Percentiles rank a stretch among this genome's conserved stretches.
Evolutionary conservation across 164 flowering plant genomes (phyloP).

Genomic region (Piper longum): DNA sequence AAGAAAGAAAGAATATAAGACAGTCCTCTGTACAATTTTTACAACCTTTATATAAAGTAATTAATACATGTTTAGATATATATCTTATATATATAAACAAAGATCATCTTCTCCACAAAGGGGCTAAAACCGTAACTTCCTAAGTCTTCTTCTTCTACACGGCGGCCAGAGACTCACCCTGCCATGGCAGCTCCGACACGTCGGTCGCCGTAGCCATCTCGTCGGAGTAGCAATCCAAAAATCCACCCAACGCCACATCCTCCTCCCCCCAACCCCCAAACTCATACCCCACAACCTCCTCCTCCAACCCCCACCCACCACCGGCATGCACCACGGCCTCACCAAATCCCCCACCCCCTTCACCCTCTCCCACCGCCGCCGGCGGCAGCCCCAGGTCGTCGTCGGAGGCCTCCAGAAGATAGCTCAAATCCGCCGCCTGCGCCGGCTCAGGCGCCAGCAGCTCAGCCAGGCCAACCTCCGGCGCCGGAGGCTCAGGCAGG

Average conservation of each 20-base stretch:
- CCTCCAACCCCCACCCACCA: slow-evolving; percentile 44
- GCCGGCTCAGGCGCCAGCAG: slow-evolving; percentile 17
- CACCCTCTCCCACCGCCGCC: not conserved
- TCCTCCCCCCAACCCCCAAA: slow-evolving; percentile 14
- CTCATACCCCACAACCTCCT: slow-evolving; percentile 28
- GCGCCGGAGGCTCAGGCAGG: not conserved
- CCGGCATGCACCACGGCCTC: slow-evolving; percentile 13
- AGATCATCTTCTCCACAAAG: not conserved
- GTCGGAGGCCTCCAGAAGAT: slow-evolving; percentile 64
- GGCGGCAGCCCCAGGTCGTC: slow-evolving; percentile 84
- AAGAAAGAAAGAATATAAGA: too few relatives aligned
- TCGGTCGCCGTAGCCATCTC: slow-evolving; percentile 21
- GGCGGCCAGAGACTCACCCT: slow-evolving; percentile 31
- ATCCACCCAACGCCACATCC: slow-evolving; percentile 30
- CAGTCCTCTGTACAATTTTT: too few relatives aligned
- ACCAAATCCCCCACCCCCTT: not conserved
- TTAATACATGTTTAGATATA: not conserved
- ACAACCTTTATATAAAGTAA: too few relatives aligned
- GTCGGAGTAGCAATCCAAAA: slow-evolving; percentile 36
- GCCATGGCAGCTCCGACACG: slow-evolving; percentile 24
- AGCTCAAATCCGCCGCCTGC: slow-evolving; percentile 39
- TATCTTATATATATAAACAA: not conserved
- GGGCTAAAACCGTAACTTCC: not conserved
- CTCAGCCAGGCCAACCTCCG: not conserved
- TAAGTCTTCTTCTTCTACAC: slow-evolving; percentile 5